These are phyloP conservation scores for Clonostachys byssicola DNA, from an alignment of 2,329 filamentous ascomycete genomes.

Conservation along the genomic window DNA sequence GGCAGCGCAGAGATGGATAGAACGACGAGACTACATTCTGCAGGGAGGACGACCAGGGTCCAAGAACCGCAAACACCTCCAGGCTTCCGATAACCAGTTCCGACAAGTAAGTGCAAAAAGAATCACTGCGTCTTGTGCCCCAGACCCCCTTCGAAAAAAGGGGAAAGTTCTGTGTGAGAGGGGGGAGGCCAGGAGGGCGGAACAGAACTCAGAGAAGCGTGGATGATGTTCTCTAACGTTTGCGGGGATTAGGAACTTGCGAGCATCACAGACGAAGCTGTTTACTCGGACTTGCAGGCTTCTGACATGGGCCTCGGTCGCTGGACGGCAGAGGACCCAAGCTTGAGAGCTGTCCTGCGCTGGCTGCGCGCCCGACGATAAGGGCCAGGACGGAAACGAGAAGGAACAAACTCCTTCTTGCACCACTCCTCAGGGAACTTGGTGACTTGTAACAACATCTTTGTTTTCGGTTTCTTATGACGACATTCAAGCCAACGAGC, in stretches of 20 bases:
- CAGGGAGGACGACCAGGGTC: conserved; percentile 43
- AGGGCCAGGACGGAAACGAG: not conserved
- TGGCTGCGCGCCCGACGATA: conserved; percentile 36
- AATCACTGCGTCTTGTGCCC: not conserved
- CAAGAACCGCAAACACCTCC: conserved; percentile 42
- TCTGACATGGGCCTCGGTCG: conserved; percentile 51
- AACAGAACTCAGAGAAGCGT: too few species aligned
- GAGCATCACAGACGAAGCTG: conserved; percentile 51
- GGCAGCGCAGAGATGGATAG: conserved; percentile 56
- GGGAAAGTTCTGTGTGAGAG: too few species aligned
- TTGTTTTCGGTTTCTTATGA: too few species aligned
- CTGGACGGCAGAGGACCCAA: conserved; percentile 61
- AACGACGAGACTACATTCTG: conserved; percentile 47
- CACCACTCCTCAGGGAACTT: too few species aligned
- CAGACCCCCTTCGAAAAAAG: not conserved
- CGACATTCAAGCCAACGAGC: too few species aligned
- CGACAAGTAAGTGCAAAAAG: conserved; percentile 40
- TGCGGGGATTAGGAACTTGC: conserved; percentile 43
- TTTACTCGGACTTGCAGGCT: conserved; percentile 50
- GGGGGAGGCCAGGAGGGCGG: too few species aligned
- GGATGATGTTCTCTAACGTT: too few species aligned
- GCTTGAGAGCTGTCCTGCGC: conserved; percentile 49
- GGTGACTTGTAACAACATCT: too few species aligned
- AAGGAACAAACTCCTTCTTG: not conserved
- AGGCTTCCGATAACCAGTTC: conserved; percentile 51